Conservation (phyloP, 106 monocot species). For the Allium fistulosum region DNA sequence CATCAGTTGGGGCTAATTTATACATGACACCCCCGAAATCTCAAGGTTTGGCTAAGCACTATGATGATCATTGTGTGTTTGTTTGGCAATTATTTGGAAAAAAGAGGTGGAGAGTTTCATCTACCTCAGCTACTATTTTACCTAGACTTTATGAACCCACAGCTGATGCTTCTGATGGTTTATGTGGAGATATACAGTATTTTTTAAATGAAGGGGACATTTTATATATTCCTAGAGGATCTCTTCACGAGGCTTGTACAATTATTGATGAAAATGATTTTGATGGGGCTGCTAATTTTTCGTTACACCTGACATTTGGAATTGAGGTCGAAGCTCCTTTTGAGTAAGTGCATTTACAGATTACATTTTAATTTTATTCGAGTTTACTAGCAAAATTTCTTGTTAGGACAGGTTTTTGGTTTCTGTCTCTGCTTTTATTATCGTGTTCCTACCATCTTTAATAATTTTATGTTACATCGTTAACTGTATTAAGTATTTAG, state of each 20-base stretch:
- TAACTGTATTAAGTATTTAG: too few species aligned
- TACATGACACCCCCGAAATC: slow-evolving; percentile 75
- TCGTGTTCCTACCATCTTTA: too few species aligned
- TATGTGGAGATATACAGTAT: slow-evolving; percentile 13
- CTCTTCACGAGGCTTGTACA: slow-evolving; percentile 75
- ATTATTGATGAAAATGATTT: slow-evolving; percentile 12
- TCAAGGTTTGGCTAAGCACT: slow-evolving; percentile 75
- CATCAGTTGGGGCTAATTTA: slow-evolving; percentile 81
- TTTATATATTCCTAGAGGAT: slow-evolving; percentile 88
- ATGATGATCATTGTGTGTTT: slow-evolving; percentile 93
- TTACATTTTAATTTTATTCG: neutral
- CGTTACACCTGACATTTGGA: slow-evolving; percentile 82
- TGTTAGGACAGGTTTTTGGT: too few species aligned
- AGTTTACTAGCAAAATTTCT: too few species aligned
- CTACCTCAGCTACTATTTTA: slow-evolving; percentile 20
- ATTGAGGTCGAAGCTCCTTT: slow-evolving; percentile 93
- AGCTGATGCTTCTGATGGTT: slow-evolving; percentile 4
- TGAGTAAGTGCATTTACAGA: slow-evolving; percentile 45
- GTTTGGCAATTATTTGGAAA: slow-evolving; percentile 70
- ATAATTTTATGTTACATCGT: too few species aligned
- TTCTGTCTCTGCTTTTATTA: too few species aligned
- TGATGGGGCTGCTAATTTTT: slow-evolving; percentile 19
- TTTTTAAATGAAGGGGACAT: slow-evolving; percentile 60
- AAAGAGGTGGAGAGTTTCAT: slow-evolving; percentile 54
- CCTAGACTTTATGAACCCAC: slow-evolving; percentile 71